phyloP scores from a whole-genome alignment of 257 asterid genomes.

The Lavandula angustifolia region DNA sequence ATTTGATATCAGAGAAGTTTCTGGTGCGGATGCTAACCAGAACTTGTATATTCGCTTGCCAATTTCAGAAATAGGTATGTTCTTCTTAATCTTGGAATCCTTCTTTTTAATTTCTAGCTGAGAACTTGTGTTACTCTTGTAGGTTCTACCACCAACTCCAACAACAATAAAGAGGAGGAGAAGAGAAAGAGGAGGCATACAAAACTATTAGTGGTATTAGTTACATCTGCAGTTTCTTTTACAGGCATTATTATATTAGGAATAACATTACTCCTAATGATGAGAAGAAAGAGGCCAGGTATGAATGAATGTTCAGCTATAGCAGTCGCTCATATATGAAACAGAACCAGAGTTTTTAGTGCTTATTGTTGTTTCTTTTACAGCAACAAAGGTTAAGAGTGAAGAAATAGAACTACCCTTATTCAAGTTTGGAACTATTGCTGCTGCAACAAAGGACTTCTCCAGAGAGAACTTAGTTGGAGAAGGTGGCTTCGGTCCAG shows the following conservation, averaged over 20 bases:
- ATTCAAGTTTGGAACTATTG: constrained; percentile 31
- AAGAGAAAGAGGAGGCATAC: constrained; percentile 15
- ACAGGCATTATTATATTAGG: constrained; percentile 17
- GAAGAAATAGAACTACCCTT: constrained; percentile 41
- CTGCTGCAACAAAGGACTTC: constrained; percentile 43
- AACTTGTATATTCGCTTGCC: constrained; percentile 21
- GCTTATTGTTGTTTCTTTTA: too few species aligned
- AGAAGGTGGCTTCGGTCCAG: too few species aligned
- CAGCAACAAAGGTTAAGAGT: constrained; percentile 2
- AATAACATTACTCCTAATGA: constrained; percentile 1
- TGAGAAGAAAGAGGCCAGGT: constrained; percentile 25
- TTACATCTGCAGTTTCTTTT: constrained; percentile 21
- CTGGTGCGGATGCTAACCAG: constrained; percentile 1
- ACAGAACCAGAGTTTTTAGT: too few species aligned
- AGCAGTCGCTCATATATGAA: too few species aligned
- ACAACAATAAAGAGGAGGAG: background rate
- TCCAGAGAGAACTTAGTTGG: constrained; percentile 35
- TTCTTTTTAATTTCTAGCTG: background rate
- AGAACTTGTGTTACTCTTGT: background rate
- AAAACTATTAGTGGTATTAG: constrained; percentile 8
- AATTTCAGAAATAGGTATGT: constrained; percentile 21
- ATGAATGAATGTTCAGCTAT: too few species aligned
- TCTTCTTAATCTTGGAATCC: background rate
- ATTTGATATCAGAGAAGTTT: constrained; percentile 9
- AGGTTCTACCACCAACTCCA: background rate